A percentile compares a stretch with the other conserved stretches of the same genome.
Conservation (phyloP, 768 basidiomycete genomes). For the Mycena amicta region DNA sequence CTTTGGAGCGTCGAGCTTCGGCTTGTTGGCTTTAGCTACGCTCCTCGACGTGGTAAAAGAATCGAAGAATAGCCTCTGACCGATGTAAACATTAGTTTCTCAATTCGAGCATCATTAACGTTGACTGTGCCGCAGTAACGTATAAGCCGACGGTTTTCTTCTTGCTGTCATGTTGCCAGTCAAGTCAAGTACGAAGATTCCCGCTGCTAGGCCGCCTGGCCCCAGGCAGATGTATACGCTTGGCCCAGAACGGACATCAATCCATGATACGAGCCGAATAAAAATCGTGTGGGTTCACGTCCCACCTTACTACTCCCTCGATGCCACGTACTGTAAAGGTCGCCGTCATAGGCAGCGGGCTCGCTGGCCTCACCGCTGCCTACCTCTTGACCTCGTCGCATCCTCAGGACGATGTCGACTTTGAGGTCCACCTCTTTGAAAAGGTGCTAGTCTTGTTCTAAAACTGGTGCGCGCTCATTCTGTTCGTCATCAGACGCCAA, state of each 20-base stretch:
- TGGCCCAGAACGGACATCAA: background rate
- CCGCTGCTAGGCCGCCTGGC: background rate
- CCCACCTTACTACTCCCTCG: background rate
- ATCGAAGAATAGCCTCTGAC: slow-evolving; percentile 4
- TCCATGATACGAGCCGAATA: background rate
- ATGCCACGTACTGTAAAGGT: slow-evolving; percentile 40
- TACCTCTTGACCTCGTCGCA: slow-evolving; percentile 50
- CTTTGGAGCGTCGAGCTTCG: slow-evolving; percentile 49
- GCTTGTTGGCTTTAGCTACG: slow-evolving; percentile 44
- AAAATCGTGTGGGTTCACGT: background rate
- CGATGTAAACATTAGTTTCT: too few relatives aligned
- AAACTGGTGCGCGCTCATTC: background rate
- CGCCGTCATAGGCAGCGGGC: slow-evolving; percentile 71
- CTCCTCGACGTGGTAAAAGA: slow-evolving; percentile 44
- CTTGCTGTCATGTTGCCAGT: too few relatives aligned
- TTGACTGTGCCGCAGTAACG: too few relatives aligned
- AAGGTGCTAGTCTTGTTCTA: slow-evolving; percentile 48
- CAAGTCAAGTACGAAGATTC: too few relatives aligned
- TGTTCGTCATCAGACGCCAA: slow-evolving; percentile 41
- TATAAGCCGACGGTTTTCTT: too few relatives aligned
- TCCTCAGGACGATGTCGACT: slow-evolving; percentile 41
- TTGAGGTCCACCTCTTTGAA: slow-evolving; percentile 76
- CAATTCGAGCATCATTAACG: too few relatives aligned
- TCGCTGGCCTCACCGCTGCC: slow-evolving; percentile 73
- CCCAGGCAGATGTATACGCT: background rate